Evolutionary conservation across 495 filamentous ascomycete genomes (phyloP), one percentile per base, ranked within the genome.

Genomic region (Apodospora peruviana): DNA sequence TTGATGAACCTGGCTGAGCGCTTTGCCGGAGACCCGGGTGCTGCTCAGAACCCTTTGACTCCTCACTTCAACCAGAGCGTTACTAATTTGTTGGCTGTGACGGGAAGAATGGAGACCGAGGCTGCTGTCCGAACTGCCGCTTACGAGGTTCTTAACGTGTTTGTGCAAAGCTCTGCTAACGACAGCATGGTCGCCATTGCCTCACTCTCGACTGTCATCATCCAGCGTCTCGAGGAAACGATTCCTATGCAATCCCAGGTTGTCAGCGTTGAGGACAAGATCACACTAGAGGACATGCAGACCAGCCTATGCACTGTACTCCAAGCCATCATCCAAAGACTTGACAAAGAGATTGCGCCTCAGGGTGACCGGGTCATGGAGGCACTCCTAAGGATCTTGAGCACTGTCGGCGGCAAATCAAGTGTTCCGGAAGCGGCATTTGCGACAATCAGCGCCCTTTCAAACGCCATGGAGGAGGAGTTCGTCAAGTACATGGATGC

Each of bases 1-100:
- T 71, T 98, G 52, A 98, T 98, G 91, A 98, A 96, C 62, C 82
- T 98, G 51, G 91, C 91, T 20, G 93, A 97, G 58, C 84, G 90
- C 24, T 98, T 97, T 64, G 85, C 87, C 14, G 88, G 88, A 18
- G 90, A 95, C 24, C 62, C 69, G 37, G 88, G 87, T 21, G 82
- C 80, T 22, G 71, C 84, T 50, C 79, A 83, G 47, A 97, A 96
- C 67, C 81, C 90, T 44, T 74, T 98, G 37, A 91, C 90, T 2
- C 84, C 83, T 61, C 87, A 96, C 68, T 98, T 97, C 72, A 83
- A 96, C 67, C 81, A 90, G 55, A 96, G 91, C 69, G 84, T 97
- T 44, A 82, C 82, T 58, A 87, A 83, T 51, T 78, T 98, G 46
- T 76, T 98, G 40, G 71, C 84, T 18, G 85, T 95, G 19, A 98